Evolutionary conservation across 805 yeast species (phyloP), one percentile per base, ranked within the genome.

Genomic region (Scheffersomyces ergatensis): DNA sequence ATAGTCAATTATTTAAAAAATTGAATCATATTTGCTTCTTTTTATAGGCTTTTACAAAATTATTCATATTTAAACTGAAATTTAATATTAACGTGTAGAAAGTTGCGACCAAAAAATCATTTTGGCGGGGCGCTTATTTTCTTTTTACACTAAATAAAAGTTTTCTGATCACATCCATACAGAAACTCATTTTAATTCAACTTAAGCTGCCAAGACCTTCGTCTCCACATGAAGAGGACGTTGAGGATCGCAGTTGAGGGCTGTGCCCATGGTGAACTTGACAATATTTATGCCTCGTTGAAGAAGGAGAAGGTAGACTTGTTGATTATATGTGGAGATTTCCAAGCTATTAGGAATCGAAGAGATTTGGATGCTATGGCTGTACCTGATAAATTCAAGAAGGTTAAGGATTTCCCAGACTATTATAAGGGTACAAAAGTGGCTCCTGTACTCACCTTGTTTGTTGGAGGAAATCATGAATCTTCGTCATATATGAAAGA

Each of bases 381-480:
- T 20, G 88, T 89, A 8, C 99, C 99, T 0, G 63, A 65, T 0
- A 92, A 92, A 58, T 93, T 85, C 60, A 73, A 76, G 34, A 60
- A 59, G 32, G 54, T 89, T 50, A 96, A 97, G 2, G 96, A 92
- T 51, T 93, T 92, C 59, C 79, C 76, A 33, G 65, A 75, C 18
- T 92, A 89, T 58, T 87, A 86, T 53, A 56, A 55, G 1, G 88
- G 92, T 1, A 48, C 52, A 15, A 67, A 63, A 35, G 59, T 39
- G 21, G 96, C 96, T 0, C 96, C 97, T 0, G 71, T 84, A 1
- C 61, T 80, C 24, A 92, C 98, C 0, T 50, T 93, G 0, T 85
- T 92, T 49, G 79, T 93, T 32, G 98, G 99, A 2, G 99, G 99
- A 0, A 93, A 93, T 62, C 99, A 93, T 55, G 99, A 93, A 57